These are phyloP conservation scores for Leccinum pachyderme DNA, from an alignment of 1,284 basidiomycete genomes.

Conservation along the genomic window DNA sequence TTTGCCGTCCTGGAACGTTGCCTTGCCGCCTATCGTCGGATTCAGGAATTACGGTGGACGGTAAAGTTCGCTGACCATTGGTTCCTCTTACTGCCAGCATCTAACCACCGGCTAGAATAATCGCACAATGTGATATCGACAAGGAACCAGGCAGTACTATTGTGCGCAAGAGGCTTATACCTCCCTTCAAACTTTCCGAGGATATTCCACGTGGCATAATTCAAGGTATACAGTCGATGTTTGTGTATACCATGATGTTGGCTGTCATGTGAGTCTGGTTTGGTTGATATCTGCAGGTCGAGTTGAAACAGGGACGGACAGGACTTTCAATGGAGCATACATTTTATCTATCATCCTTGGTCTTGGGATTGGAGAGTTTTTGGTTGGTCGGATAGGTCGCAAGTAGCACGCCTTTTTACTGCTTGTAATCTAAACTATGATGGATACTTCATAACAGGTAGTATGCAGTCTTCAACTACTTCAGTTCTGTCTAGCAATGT, in stretches of 20 bases:
- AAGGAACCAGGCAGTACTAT: background rate
- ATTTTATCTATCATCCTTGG: conserved; percentile 64
- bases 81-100: background rate
- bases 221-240: conserved; percentile 53
- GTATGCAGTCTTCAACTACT: background rate
- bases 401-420: conserved; percentile 8
- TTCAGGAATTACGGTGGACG: conserved; percentile 57
- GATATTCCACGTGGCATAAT: conserved; percentile 63
- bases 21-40: conserved; percentile 53
- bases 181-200: conserved; percentile 58
- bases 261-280: conserved; percentile 59
- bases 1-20: conserved; percentile 70
- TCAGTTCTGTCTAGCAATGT: background rate
- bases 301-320: conserved; percentile 29
- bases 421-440: background rate
- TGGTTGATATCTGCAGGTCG: background rate
- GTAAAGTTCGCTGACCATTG: conserved; percentile 44
- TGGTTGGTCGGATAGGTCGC: conserved; percentile 56
- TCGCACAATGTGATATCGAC: background rate
- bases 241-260: conserved; percentile 66
- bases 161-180: conserved; percentile 33
- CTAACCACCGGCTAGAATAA: conserved; percentile 14
- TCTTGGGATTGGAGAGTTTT: conserved; percentile 60
- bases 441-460: background rate
- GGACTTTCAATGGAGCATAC: conserved; percentile 73